Percentiles rank a stretch among this genome's conserved stretches.
phyloP scores from a whole-genome alignment of 1,139 yeast species.

The Geotrichum phurueaensis region DNA sequence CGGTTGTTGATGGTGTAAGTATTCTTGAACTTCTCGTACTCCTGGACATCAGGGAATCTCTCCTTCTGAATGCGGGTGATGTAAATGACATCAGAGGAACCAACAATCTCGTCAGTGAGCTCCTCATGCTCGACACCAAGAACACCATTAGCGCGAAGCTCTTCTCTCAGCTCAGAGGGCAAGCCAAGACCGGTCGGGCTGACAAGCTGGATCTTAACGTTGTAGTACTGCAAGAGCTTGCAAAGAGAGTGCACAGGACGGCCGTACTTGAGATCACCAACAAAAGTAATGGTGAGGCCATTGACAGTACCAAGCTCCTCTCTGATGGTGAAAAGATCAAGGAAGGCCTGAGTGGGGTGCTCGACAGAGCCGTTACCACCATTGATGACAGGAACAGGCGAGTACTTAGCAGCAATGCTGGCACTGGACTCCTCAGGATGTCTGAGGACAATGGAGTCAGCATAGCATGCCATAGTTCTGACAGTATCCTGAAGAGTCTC shows the following conservation, averaged over 20 bases:
- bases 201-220: slow-evolving; percentile 87
- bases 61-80: slow-evolving; percentile 98
- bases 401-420: slow-evolving; percentile 88
- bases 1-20: slow-evolving; percentile 88
- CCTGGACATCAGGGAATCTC: slow-evolving; percentile 69
- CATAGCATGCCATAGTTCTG: slow-evolving; percentile 91
- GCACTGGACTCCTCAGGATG: slow-evolving; percentile 93
- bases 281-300: slow-evolving; percentile 94
- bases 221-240: slow-evolving; percentile 83
- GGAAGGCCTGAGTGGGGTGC: slow-evolving; percentile 97
- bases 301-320: slow-evolving; percentile 98
- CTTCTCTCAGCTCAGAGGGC: slow-evolving; percentile 66
- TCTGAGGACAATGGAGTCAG: slow-evolving; percentile 95
- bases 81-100: slow-evolving; percentile 89
- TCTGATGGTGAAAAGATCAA: slow-evolving; percentile 95
- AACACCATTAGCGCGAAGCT: slow-evolving; percentile 62
- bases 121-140: slow-evolving; percentile 64
- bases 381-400: slow-evolving; percentile 94
- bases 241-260: slow-evolving; percentile 97
- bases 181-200: slow-evolving; percentile 82
- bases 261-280: slow-evolving; percentile 98
- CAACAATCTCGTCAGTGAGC: slow-evolving; percentile 76
- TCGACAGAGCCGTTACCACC: slow-evolving; percentile 98
- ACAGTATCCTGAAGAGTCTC: slow-evolving; percentile 97
- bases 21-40: slow-evolving; percentile 86